phyloP scores from a whole-genome alignment of 345 rosid species.

The Camelina hispida region DNA sequence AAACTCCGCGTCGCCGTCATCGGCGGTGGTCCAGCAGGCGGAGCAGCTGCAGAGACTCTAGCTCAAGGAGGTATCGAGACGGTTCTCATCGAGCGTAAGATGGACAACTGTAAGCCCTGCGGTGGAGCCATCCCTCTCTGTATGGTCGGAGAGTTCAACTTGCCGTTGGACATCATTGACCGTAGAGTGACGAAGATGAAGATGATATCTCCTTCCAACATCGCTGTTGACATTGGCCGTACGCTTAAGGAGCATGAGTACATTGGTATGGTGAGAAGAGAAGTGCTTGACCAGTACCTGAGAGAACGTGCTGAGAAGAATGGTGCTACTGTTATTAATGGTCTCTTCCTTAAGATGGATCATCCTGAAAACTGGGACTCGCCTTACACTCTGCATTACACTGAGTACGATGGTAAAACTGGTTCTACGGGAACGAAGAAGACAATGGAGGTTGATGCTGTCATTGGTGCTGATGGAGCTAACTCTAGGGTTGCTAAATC shows the following conservation, averaged over 20 bases:
- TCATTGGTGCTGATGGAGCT: conserved; percentile 96
- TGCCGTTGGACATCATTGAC: conserved; percentile 92
- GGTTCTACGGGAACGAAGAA: conserved; percentile 75
- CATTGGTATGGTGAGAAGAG: conserved; percentile 96
- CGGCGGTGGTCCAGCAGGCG: conserved; percentile 94
- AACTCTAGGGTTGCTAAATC: conserved; percentile 94
- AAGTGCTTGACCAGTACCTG: conserved; percentile 74
- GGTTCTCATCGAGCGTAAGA: conserved; percentile 79
- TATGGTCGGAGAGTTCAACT: conserved; percentile 95
- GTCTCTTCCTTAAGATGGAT: conserved; percentile 89
- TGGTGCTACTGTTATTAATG: conserved; percentile 82
- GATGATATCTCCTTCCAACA: conserved; percentile 96
- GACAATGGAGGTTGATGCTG: conserved; percentile 89
- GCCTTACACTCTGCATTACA: conserved; percentile 77
- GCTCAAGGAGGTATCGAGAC: conserved; percentile 92
- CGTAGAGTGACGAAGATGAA: conserved; percentile 89
- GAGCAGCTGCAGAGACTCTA: conserved; percentile 78
- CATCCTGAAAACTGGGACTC: conserved; percentile 54
- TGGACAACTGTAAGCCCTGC: conserved; percentile 95
- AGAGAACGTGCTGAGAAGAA: conserved; percentile 75
- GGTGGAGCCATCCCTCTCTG: conserved; percentile 96
- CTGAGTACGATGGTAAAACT: conserved; percentile 74
- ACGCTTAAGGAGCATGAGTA: conserved; percentile 96
- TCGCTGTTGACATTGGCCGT: conserved; percentile 91
- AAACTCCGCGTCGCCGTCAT: conserved; percentile 88